A percentile compares a stretch with the other conserved stretches of the same genome.
Evolutionary conservation across 1,284 basidiomycete species (phyloP).

Genomic region (Psilocybe mexicana): DNA sequence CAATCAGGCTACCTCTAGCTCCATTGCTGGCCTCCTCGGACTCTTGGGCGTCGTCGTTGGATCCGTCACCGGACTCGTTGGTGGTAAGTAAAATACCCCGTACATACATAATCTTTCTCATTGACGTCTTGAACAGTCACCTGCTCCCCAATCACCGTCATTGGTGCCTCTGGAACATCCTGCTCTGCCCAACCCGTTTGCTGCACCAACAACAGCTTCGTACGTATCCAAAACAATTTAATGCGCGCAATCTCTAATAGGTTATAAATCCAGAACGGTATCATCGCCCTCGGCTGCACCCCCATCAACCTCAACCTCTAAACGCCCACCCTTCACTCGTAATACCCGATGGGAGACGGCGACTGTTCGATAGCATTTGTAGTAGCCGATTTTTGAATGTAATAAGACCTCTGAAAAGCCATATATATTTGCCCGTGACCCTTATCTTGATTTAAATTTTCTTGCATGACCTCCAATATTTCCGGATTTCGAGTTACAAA

Average conservation of each 20-base stretch:
- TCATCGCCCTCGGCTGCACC: constrained; percentile 22
- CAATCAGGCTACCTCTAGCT: constrained; percentile 11
- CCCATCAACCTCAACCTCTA: constrained; percentile 24
- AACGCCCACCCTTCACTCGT: not conserved
- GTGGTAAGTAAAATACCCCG: constrained; percentile 12
- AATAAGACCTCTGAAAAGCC: not conserved
- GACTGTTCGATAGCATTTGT: too few relatives aligned
- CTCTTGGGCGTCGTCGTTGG: constrained; percentile 18
- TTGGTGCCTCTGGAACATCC: constrained; percentile 21
- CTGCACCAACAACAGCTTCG: constrained; percentile 29
- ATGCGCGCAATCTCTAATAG: constrained; percentile 18
- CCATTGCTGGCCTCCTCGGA: constrained; percentile 22
- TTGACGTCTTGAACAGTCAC: constrained; percentile 13
- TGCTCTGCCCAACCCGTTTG: constrained; percentile 27
- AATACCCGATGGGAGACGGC: too few relatives aligned
- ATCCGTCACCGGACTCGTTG: constrained; percentile 21
- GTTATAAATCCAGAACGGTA: constrained; percentile 20
- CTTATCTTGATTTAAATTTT: too few relatives aligned
- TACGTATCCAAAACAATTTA: constrained; percentile 12
- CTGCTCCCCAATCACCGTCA: constrained; percentile 23
- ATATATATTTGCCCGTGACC: not conserved
- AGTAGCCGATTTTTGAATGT: not conserved
- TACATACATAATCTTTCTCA: not conserved
- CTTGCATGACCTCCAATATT: too few relatives aligned
- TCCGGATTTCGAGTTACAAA: too few relatives aligned